Evolutionary conservation across 1,139 yeast genomes (phyloP), one percentile per base, ranked within the genome.

Genomic region (Taphrina communis): DNA sequence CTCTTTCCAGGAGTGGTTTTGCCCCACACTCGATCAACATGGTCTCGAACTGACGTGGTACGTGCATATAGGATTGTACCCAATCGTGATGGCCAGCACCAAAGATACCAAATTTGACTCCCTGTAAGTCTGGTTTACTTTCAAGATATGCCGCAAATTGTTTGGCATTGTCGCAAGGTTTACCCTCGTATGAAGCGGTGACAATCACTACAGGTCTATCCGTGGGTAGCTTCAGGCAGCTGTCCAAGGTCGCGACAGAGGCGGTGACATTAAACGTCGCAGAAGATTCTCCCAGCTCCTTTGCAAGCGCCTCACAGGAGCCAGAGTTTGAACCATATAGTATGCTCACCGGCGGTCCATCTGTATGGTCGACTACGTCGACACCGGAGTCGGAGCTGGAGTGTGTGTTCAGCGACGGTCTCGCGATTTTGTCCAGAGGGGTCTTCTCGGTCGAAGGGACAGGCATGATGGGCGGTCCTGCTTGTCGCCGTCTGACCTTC

Each of bases 41-140:
- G 46, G 50, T 44, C 60, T 66, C 69, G 41, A 66, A 59, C 31
- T 25, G 57, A 21, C 65, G 57, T 17, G 69, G 69, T 14, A 66
- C 58, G 39, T 55, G 65, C 51, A 59, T 63, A 12, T 51, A 59
- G 39, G 66, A 56, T 35, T 66, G 66, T 9, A 53, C 65, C 69
- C 69, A 66, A 39, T 66, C 69, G 48, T 66, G 69, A 50, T 66
- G 69, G 21, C 69, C 69, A 12, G 66, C 65, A 36, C 69, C 69
- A 53, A 66, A 66, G 60, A 66, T 55, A 14, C 60, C 53, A 35
- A 59, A 66, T 42, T 60, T 42, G 41, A 66, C 69, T 19, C 60
- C 69, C 31, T 36, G 41, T 41, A 66, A 55, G 44, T 62, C 59
- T 11, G 66, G 66, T 12, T 52, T 52, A 42, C 59, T 50, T 19